Base-by-base conservation (phyloP, 768 basidiomycete genomes). In the Hypholoma sublateritium region DNA sequence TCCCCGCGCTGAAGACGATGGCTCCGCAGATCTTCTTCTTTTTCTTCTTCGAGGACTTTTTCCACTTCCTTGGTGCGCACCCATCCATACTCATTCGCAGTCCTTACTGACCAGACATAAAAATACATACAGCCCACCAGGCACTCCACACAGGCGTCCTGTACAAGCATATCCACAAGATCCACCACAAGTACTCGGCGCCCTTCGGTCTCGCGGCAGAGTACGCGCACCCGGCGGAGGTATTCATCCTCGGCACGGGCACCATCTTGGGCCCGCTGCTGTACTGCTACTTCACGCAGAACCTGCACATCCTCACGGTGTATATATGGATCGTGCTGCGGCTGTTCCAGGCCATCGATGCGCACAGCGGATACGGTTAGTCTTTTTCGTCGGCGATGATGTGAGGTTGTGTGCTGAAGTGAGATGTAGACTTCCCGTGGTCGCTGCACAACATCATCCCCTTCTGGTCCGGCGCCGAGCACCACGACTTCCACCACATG, bases 401-500 rank as follows among this genome's bases (percentile, higher is more conserved):
- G 17, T 17, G 19, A 44, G n/a, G 22, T 17, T 5, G 11, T 19
- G 8, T 44, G n/a, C 43, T 44, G 4, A 32, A 7, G 28, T 9
- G 9, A 32, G 28, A 32, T 32, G 28, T 8, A 53, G 93, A 98
- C 71, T 99, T 99, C 83, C 96, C 97, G 0, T 98, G 95, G 95
- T 95, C 93, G 5, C 79, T 98, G 54, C 88, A 93, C 63, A 85
- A 95, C 77, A 86, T 93, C 62, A 58, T 98, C 32, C 95, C 95
- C 2, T 91, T 98, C 82, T 98, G 95, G 95, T 89, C 91, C 6
- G 95, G 96, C 37, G 95, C 95, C 0, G 96, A 98, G 66, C 93
- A 96, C 75, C 95, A 97, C 70, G 95, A 98, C 69, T 98, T 94
- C 85, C 96, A 98, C 74, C 96, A 99, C 75, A 91, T 94, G 91